These are phyloP conservation scores for Zymoseptoria ardabiliae DNA, from an alignment of 2,329 filamentous ascomycete genomes.

Conservation along the genomic window DNA sequence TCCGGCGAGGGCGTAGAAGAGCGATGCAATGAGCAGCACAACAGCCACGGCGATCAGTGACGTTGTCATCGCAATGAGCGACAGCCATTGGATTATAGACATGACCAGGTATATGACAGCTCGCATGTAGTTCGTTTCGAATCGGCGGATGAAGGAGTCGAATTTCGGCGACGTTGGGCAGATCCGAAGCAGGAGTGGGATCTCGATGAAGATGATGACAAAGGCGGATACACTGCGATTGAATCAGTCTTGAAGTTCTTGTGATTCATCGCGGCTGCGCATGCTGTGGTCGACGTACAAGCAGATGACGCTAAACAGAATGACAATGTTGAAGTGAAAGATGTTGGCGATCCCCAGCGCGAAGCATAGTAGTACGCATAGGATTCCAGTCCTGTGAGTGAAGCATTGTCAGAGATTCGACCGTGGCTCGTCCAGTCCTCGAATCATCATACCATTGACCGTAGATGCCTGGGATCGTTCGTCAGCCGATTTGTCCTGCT, in stretches of 20 bases:
- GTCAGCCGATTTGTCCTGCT: constrained; percentile 2
- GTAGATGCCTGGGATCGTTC: constrained; percentile 51
- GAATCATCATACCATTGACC: constrained; percentile 53
- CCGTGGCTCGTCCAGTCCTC: no score
- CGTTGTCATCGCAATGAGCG: constrained; percentile 55
- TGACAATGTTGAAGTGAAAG: constrained; percentile 53
- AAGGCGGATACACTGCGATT: constrained; percentile 39
- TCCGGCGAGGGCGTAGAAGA: constrained; percentile 75
- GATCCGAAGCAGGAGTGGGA: constrained; percentile 91
- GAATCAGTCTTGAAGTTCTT: background rate
- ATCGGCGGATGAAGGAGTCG: constrained; percentile 79
- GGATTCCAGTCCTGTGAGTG: constrained; percentile 44
- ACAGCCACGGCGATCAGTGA: constrained; percentile 82
- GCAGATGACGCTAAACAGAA: constrained; percentile 52
- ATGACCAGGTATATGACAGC: constrained; percentile 77
- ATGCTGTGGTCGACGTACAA: constrained; percentile 32
- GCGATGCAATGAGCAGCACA: constrained; percentile 65
- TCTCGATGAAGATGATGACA: constrained; percentile 53
- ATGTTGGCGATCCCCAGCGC: constrained; percentile 63
- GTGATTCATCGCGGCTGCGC: background rate
- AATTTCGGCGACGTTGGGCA: constrained; percentile 90
- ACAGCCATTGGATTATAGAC: constrained; percentile 78
- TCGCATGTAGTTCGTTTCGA: constrained; percentile 96
- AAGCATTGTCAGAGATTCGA: constrained; percentile 1
- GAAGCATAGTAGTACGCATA: constrained; percentile 59